phyloP scores from a whole-genome alignment of 202 grass and related monocot species.

The Hordeum pubiflorum region DNA sequence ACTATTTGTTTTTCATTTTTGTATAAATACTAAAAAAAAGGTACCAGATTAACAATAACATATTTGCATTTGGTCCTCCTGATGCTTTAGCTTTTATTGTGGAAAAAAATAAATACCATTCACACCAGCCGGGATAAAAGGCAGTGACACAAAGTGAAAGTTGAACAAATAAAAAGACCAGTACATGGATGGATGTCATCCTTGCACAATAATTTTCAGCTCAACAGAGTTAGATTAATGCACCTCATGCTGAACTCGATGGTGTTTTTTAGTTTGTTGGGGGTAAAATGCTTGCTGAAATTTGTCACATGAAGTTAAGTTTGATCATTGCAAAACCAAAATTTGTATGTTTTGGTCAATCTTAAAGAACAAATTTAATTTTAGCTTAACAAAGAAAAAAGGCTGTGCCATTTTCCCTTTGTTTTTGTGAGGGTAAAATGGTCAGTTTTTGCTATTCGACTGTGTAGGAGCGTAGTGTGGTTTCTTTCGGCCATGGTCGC shows the following conservation, averaged over 20 bases:
- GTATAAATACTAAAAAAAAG: constrained; percentile 24
- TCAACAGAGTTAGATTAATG: not conserved
- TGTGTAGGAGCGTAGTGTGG: not conserved
- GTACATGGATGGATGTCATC: not conserved
- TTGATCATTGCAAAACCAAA: not conserved
- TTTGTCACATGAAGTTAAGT: not conserved
- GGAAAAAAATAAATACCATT: not conserved
- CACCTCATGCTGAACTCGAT: no score
- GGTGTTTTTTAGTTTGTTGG: no score
- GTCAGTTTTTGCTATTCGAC: not conserved
- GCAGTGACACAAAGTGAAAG: no score
- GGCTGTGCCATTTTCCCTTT: not conserved
- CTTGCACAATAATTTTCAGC: not conserved
- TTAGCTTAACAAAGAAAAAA: not conserved
- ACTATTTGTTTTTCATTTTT: constrained; percentile 27
- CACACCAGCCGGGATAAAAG: not conserved
- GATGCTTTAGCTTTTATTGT: not conserved
- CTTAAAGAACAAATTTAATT: not conserved
- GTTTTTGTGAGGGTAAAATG: not conserved
- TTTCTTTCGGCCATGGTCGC: constrained; percentile 25
- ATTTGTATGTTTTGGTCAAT: not conserved
- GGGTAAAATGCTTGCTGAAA: not conserved
- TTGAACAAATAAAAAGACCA: not conserved
- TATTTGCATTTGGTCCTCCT: not conserved
- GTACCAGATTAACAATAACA: constrained; percentile 21